Percentiles rank a stretch among this genome's conserved stretches.
These are phyloP conservation scores for Barnettozyma sucrosica DNA, from an alignment of 805 yeast genomes.

Conservation along the genomic window DNA sequence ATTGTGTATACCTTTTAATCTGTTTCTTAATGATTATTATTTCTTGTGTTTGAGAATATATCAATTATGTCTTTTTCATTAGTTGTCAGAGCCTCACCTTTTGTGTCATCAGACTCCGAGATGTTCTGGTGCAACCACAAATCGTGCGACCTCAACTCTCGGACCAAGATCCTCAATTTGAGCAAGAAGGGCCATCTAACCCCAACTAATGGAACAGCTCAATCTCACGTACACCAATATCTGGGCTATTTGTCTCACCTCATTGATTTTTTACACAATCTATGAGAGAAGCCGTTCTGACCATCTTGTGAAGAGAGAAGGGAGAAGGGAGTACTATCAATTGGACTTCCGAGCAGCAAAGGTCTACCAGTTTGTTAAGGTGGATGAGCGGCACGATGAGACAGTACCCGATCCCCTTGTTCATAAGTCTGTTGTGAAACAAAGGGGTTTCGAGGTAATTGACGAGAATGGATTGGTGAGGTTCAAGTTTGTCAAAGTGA, in stretches of 20 bases:
- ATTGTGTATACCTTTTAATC: too few relatives aligned
- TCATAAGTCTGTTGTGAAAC: background rate
- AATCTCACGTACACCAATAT: constrained; percentile 4
- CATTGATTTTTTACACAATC: constrained; percentile 1
- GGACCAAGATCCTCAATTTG: background rate
- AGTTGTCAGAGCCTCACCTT: too few relatives aligned
- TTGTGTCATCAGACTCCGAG: background rate
- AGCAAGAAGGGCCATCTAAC: background rate
- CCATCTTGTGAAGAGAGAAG: background rate
- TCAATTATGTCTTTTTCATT: too few relatives aligned
- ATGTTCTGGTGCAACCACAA: background rate
- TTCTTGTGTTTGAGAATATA: background rate
- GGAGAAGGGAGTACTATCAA: constrained; percentile 7
- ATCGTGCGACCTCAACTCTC: background rate
- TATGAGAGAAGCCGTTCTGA: background rate
- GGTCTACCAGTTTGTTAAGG: constrained; percentile 3
- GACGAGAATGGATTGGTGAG: background rate
- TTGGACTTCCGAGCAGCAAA: constrained; percentile 3
- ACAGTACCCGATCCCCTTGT: background rate
- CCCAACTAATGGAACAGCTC: constrained; percentile 4
- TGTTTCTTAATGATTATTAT: background rate
- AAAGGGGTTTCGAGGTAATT: constrained; percentile 2
- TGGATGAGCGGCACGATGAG: background rate
- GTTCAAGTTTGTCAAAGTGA: constrained; percentile 5
- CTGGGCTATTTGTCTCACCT: constrained; percentile 2